Evolutionary conservation across 2,329 filamentous ascomycete genomes (phyloP), one percentile per base, ranked within the genome.

Genomic region (Tolypocladium tropicale): DNA sequence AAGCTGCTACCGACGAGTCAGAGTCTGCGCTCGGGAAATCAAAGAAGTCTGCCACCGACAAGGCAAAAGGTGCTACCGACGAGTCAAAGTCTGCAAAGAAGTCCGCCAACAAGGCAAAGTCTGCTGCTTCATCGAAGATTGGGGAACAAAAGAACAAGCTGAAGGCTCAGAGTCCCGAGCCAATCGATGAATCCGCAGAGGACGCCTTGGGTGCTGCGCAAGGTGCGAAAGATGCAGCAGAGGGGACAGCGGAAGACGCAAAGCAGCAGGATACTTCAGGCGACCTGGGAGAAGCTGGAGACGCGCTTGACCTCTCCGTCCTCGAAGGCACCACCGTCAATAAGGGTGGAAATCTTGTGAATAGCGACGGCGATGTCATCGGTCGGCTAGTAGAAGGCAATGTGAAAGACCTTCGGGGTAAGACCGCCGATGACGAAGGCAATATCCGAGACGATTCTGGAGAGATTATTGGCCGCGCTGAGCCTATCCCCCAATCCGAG

Each of bases 381-480:
- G 87, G 83, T 18, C 82, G 81, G 49, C 74, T 90, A 16, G 71
- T 82, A 37, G 79, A 85, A 61, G 87, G 87, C 39, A 80, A 84
- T n/a, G 62, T 82, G 25, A 81, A 85, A 69, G 76, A 85, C 59
- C 77, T 89, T 6, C 69, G 84, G 36, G 85, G 85, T 62, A 82
- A 80, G 64, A 81, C 81, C 64, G 74, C 83, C 36, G 85, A 89
- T 59, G 82, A 81, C 55, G 72, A 87, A 37, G 87, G 87, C 49
- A 76, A 86, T 60, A 85, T 90, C 71, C 89, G 83, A 82, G 84
- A 84, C 64, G 85, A 89, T 58, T 76, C 76, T 9, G 87, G 86
- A 58, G 81, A 88, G 67, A 75, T 86, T 41, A 79, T 89, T 53
- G 86, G 86, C 34, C 79, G 80, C 54, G 83, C 79, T 48, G 85